Evolutionary conservation across 768 basidiomycete genomes (phyloP), one percentile per base, ranked within the genome.

Genomic region (Melanogaster broomeanus): DNA sequence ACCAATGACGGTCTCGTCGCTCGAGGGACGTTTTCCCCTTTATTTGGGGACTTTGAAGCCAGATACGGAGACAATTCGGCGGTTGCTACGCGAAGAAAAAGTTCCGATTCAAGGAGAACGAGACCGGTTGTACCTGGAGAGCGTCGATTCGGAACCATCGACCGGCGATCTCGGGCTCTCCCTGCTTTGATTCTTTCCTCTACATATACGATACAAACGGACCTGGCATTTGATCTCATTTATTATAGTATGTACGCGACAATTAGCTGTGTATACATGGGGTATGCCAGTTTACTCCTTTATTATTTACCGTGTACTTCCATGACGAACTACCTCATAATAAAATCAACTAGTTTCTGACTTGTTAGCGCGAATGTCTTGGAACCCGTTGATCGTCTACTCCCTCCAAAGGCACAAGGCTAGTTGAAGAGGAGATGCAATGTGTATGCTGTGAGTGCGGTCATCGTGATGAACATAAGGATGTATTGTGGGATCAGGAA

Each of bases 21-120:
- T 25, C 44, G 44, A 19, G 44, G 44, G 21, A 33, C 44, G 6
- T 82, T 81, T 61, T 74, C 82, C 1, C 82, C 83, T 3, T 64
- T 79, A 38, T 79, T 81, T 43, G 83, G 82, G 16, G 81, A 83
- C n/a, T 60, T 76, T 84, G 37, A 84, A 83, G 63, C 82, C 82
- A 7, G 76, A 84, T 57, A 77, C 65, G 1, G 43, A 66, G n/a
- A 67, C 74, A 46, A 69, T 78, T 9, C 74, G 78, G 25, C 56
- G 58, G 30, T 60, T 83, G 44, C 72, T 84, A 19, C 68, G 69
- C 42, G 72, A 73, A 16, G 76, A 34, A 18, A 37, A 33, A 19
- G 44, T 33, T 13, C 30, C 34, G 5, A 33, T 45, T 25, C 44
- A 45, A 45, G 44, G 44, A 15, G 44, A 45, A 18, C 28, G 7